phyloP scores from a whole-genome alignment of 192 early-diverging fungal species.

The Linnemannia elongata region DNA sequence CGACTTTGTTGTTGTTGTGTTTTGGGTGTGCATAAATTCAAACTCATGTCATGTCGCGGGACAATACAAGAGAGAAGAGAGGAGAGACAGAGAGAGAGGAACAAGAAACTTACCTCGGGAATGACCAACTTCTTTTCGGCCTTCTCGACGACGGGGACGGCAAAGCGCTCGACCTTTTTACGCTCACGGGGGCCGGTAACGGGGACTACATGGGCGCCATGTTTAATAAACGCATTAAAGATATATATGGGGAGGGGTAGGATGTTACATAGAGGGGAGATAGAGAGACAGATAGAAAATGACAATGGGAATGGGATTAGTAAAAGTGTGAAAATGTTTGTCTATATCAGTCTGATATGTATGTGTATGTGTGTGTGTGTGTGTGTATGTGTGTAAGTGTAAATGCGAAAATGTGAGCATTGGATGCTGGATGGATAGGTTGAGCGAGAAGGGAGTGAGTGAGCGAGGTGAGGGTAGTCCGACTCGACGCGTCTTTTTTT shows the following conservation, averaged over 20 bases:
- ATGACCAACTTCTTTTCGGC: conserved; percentile 44
- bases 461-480: neutral
- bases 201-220: conserved; percentile 25
- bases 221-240: neutral
- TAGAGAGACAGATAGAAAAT: too few relatives aligned
- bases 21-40: neutral
- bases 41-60: neutral
- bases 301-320: neutral
- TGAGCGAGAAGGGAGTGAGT: neutral
- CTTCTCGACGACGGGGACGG: conserved; percentile 26
- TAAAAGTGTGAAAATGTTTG: neutral
- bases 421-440: neutral
- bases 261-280: neutral
- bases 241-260: neutral
- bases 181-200: conserved; percentile 52
- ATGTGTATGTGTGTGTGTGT: neutral
- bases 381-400: neutral
- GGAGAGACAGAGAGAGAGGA: neutral
- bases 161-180: conserved; percentile 51
- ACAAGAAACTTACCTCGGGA: conserved; percentile 33
- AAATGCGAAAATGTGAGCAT: neutral
- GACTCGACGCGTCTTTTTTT: neutral
- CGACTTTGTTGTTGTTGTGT: too few relatives aligned
- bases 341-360: neutral
- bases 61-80: neutral